Percentiles rank a stretch among this genome's conserved stretches.
These are phyloP conservation scores for Fusarium mexicanum DNA, from an alignment of 2,329 filamentous ascomycete genomes.

Conservation along the genomic window DNA sequence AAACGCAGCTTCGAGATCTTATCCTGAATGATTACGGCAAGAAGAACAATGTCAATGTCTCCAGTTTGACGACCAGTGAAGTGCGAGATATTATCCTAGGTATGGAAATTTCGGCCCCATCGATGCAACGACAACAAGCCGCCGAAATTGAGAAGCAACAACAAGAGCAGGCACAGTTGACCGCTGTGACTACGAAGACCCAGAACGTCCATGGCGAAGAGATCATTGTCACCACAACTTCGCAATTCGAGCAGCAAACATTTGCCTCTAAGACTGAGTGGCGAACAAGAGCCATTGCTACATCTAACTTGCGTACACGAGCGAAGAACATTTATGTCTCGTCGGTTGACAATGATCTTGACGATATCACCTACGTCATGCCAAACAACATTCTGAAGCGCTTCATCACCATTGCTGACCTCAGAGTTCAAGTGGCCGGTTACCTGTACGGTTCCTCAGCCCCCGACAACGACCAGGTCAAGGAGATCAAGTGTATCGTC, in stretches of 20 bases:
- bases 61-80: constrained; percentile 94
- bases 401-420: constrained; percentile 96
- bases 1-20: constrained; percentile 92
- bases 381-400: constrained; percentile 98
- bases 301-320: constrained; percentile 90
- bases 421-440: constrained; percentile 94
- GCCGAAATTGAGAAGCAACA: constrained; percentile 99
- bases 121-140: constrained; percentile 97
- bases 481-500: constrained; percentile 95
- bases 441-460: constrained; percentile 95
- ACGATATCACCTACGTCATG: constrained; percentile 97
- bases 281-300: constrained; percentile 96
- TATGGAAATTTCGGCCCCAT: constrained; percentile 99
- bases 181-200: constrained; percentile 97
- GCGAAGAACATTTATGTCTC: constrained; percentile 99
- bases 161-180: constrained; percentile 94
- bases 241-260: constrained; percentile 95
- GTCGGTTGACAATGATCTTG: constrained; percentile 89
- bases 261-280: constrained; percentile 99
- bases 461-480: constrained; percentile 94
- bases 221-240: constrained; percentile 97
- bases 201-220: constrained; percentile 97
- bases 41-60: constrained; percentile 99
- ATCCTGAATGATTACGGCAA: constrained; percentile 99
- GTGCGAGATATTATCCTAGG: constrained; percentile 97